A percentile compares a stretch with the other conserved stretches of the same genome.
phyloP scores from a whole-genome alignment of 441 rosid species.

The Mallotus repandus region DNA sequence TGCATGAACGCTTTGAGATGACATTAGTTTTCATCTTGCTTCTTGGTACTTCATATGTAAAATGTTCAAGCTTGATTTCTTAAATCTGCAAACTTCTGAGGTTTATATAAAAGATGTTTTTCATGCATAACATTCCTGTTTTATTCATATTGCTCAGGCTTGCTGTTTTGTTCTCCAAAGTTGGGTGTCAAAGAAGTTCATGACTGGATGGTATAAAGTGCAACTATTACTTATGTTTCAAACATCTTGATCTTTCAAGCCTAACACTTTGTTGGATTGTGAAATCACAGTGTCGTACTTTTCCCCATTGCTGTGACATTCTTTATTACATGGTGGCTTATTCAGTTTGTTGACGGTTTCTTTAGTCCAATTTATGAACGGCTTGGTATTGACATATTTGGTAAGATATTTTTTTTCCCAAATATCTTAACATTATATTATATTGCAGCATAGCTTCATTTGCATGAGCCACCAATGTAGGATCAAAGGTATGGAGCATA shows the following conservation, averaged over 20 bases:
- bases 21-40: neutral
- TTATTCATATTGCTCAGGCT: conserved; percentile 53
- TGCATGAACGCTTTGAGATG: neutral
- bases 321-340: conserved; percentile 96
- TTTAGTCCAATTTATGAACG: conserved; percentile 87
- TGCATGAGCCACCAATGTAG: neutral
- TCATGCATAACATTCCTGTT: conserved; percentile 12
- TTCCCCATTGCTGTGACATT: conserved; percentile 95
- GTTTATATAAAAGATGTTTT: conserved; percentile 11
- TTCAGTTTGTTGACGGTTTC: conserved; percentile 94
- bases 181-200: conserved; percentile 95
- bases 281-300: conserved; percentile 75
- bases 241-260: conserved; percentile 16
- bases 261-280: conserved; percentile 27
- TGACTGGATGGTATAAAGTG: conserved; percentile 86
- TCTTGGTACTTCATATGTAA: neutral
- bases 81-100: neutral
- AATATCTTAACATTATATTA: neutral
- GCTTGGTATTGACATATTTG: conserved; percentile 84
- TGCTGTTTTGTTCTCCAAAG: conserved; percentile 86
- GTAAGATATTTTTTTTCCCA: conserved; percentile 37
- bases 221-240: conserved; percentile 17
- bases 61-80: neutral
- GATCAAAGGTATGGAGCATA: too few relatives aligned
- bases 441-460: neutral